phyloP scores from a whole-genome alignment of 768 basidiomycete species.

The Melanogaster broomeanus region DNA sequence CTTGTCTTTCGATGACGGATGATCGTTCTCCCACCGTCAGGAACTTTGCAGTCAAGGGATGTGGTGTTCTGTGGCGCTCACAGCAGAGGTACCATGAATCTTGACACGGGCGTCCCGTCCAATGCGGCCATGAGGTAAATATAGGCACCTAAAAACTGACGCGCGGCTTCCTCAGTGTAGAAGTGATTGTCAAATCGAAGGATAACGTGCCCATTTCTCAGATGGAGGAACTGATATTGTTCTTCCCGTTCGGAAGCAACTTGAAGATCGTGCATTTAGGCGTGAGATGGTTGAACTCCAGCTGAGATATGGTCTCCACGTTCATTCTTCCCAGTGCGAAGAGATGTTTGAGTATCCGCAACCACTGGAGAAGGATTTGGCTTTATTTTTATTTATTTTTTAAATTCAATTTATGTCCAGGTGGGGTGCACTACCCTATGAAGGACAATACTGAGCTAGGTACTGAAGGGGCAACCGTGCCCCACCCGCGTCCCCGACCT shows the following conservation, averaged over 20 bases:
- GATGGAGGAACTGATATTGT: slow-evolving; percentile 20
- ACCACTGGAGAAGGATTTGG: too few relatives aligned
- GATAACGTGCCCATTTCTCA: slow-evolving; percentile 22
- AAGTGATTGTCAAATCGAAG: slow-evolving; percentile 30
- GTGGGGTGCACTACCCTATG: slow-evolving; percentile 1
- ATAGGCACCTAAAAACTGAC: slow-evolving; percentile 31
- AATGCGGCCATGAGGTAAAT: slow-evolving; percentile 27
- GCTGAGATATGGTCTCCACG: too few relatives aligned
- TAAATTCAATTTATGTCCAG: not conserved
- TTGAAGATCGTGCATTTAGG: slow-evolving; percentile 17
- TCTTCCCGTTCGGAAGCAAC: slow-evolving; percentile 31
- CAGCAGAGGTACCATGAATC: too few relatives aligned
- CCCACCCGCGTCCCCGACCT: not conserved
- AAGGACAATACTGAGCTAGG: slow-evolving; percentile 5
- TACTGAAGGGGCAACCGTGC: not conserved
- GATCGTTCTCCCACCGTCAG: too few relatives aligned
- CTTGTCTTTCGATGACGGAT: too few relatives aligned
- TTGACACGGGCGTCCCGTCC: slow-evolving; percentile 9
- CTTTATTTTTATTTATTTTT: too few relatives aligned
- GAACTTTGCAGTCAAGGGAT: too few relatives aligned
- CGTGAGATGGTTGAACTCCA: slow-evolving; percentile 15
- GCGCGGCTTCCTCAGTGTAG: too few relatives aligned
- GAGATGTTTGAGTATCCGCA: too few relatives aligned
- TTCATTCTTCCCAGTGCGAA: too few relatives aligned
- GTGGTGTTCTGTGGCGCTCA: too few relatives aligned